Evolutionary conservation across 306 rosid species (phyloP), one percentile per base, ranked within the genome.

Genomic region (Cucumis hystrix): DNA sequence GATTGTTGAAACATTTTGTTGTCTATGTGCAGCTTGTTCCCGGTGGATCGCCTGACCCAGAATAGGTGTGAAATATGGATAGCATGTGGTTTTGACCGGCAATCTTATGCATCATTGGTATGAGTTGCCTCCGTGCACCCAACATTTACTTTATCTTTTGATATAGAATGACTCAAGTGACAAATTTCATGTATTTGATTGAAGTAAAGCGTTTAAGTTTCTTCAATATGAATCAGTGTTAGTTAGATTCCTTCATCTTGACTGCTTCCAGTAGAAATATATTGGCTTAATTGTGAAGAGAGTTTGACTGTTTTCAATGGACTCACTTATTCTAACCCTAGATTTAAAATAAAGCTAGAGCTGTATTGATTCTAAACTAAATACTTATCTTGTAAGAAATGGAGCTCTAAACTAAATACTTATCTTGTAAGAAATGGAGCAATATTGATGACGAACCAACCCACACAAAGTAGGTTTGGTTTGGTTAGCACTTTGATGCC

Each of bases 41-140:
- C 0, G 61, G 76, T 72, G 76, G 76, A 72, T 72, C 76, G 0
- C 76, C 76, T 1, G 76, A 72, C 25, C 45, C 76, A 16, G 76
- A 72, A 28, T 72, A 28, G 33, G 45, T 5, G 25, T 54, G 25
- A 7, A 45, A 69, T 21, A 69, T 13, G 37, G 15, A 45, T 23
- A 45, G 13, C 57, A 13, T 43, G 9, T 69, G 7, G 56, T 69
- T 69, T 67, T 69, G 39, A 39, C 14, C 13, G 39, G 57, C 39
- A 67, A 41, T n/a, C 74, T 52, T 8, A 5, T 70, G 76, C 43
- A 45, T 25, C 25, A 72, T 28, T 72, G 20, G 28, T 51, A 51
- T 49, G 76, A 70, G 61, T 72, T 49, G 76, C 41, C 58, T 49
- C 76, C 41, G 23, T 15, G 23, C 60, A 15, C 39, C 43, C 21